Evolutionary conservation across 2,329 filamentous ascomycete species (phyloP), one percentile per base, ranked within the genome.

Genomic region (Whalleya microplaca): DNA sequence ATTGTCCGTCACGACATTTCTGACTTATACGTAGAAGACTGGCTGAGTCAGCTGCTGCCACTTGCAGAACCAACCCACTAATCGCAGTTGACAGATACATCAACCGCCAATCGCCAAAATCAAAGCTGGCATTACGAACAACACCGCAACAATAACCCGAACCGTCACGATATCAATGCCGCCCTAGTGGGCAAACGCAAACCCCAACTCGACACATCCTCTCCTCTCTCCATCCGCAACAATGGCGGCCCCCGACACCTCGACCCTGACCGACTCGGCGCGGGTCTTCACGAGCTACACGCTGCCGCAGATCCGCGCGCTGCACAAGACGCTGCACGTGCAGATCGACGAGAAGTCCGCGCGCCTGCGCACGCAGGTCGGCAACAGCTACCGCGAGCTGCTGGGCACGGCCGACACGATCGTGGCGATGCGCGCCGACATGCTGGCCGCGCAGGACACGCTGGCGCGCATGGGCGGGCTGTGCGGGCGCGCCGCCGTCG

Each of bases 391-490:
- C 75, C 90, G 94, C 64, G 91, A 95, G 67, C 85, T 98, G 8
- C 85, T 98, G 21, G 91, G 91, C 50, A 97, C 94, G 0, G 94
- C 94, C 52, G 93, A 97, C 75, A 88, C 88, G n/a, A 98, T 98
- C 64, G 89, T 97, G 52, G 84, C 87, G 58, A 96, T 98, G 91
- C 89, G 91, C 64, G 76, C 75, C 41, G 87, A 94, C 70, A 94
- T 95, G 76, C 84, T 88, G 58, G 77, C 80, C 12, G 88, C 92
- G 16, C 92, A 96, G 73, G 77, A 80, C 4, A 84, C 87, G 40
- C 80, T 98, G 49, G 83, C 83, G 16, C 80, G 81, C 56, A 88
- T 96, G 76, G 91, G 91, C 45, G 84, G 84, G 42, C 84, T 85
- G 54, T 97, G 94, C 74, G 92, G 93, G 49, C 84, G 91, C 40